Evolutionary conservation across 164 flowering plant species (phyloP).

Genomic region (Sextonia rubra): DNA sequence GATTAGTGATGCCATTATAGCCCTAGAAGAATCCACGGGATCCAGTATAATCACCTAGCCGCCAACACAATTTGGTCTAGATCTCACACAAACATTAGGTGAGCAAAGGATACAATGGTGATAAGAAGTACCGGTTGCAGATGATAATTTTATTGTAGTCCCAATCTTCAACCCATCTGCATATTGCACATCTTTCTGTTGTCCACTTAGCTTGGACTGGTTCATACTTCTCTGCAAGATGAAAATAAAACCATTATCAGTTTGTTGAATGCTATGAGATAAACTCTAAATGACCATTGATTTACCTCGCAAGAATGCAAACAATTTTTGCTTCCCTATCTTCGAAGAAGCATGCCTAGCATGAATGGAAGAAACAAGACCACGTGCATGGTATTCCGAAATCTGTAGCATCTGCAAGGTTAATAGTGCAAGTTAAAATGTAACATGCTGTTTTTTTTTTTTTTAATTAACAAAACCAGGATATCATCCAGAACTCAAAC

Average conservation of each 20-base stretch:
- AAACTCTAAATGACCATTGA: neutral
- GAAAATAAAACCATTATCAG: constrained; percentile 5
- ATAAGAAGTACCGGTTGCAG: constrained; percentile 65
- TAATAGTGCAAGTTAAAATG: neutral
- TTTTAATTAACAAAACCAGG: no score
- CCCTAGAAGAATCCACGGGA: neutral
- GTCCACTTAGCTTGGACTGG: constrained; percentile 95
- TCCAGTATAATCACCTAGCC: neutral
- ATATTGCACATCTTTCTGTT: constrained; percentile 95
- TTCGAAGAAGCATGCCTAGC: constrained; percentile 60
- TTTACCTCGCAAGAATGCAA: constrained; percentile 70
- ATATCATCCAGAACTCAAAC: no score
- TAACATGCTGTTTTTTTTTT: neutral
- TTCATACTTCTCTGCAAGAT: constrained; percentile 72
- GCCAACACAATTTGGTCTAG: neutral
- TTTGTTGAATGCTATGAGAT: neutral
- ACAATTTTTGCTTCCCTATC: constrained; percentile 69
- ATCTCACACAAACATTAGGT: neutral
- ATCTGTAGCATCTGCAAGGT: constrained; percentile 69
- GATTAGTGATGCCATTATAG: neutral
- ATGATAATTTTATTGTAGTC: constrained; percentile 96
- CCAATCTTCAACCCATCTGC: constrained; percentile 99
- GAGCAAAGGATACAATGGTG: neutral
- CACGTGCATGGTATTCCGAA: constrained; percentile 61
- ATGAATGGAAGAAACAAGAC: constrained; percentile 43